Evolutionary conservation across 2,329 filamentous ascomycete genomes (phyloP).

Genomic region (Verticillium tricorpus): DNA sequence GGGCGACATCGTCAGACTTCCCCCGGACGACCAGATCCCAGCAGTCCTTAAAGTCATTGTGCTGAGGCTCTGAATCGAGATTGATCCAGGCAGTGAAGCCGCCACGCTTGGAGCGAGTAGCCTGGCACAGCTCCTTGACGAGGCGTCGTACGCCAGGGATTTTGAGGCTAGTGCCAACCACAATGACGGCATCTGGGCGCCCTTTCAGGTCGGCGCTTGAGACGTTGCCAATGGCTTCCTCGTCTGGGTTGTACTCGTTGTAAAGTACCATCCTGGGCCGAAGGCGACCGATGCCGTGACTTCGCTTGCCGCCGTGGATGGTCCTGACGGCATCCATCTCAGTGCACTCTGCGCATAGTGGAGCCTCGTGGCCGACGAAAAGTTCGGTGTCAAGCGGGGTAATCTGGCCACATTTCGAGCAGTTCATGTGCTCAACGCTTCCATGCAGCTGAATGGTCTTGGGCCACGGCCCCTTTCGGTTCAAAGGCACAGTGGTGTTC

Average conservation of each 20-base stretch:
- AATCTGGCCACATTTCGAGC: conserved; percentile 82
- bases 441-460: conserved; percentile 91
- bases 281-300: conserved; percentile 86
- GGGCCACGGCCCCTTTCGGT: conserved; percentile 84
- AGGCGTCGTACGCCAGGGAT: conserved; percentile 89
- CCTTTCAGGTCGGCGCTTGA: conserved; percentile 80
- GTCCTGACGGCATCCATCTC: conserved; percentile 73
- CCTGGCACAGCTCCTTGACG: conserved; percentile 83
- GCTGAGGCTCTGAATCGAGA: conserved; percentile 75
- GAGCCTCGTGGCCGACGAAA: conserved; percentile 81
- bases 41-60: conserved; percentile 81
- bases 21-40: conserved; percentile 90
- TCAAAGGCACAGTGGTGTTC: conserved; percentile 74
- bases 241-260: conserved; percentile 95
- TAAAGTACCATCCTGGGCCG: conserved; percentile 94
- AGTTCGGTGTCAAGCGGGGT: conserved; percentile 71
- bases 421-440: conserved; percentile 92
- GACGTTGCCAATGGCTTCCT: conserved; percentile 91
- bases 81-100: conserved; percentile 95
- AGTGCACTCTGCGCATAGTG: conserved; percentile 71
- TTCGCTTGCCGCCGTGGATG: conserved; percentile 74
- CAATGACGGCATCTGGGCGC: conserved; percentile 85
- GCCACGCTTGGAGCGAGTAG: conserved; percentile 76
- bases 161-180: conserved; percentile 93
- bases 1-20: conserved; percentile 83